Evolutionary conservation across 2,329 filamentous ascomycete genomes (phyloP), one percentile per base, ranked within the genome.

Genomic region (Ascosphaera apis): DNA sequence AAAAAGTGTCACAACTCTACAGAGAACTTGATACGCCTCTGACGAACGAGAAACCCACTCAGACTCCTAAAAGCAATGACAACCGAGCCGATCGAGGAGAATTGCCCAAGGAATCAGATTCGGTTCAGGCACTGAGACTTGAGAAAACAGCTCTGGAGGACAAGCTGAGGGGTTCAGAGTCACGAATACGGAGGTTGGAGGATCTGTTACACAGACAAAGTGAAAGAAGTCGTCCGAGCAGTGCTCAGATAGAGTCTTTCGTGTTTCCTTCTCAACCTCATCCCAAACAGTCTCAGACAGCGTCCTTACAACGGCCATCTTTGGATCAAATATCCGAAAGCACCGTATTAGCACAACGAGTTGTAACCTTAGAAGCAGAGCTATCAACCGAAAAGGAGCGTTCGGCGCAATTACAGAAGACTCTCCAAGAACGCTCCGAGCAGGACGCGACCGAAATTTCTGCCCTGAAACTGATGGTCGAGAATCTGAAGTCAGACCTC

Each of bases 131-230:
- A 43, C 55, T 95, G n/a, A 79, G 79, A 50, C 79, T 82, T 12
- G 83, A 92, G 40, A 93, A 91, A 47, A 55, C 61, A 2, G 78
- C 72, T 46, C 55, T 80, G 4, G 76, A 83, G 48, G 76, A 67
- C 47, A 79, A 73, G 48, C 56, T 86, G 16, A 80, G 69, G 54
- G 80, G 77, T n/a, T 78, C 80, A 2, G 79, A 88, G 51, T 93
- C 84, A 49, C 74, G 88, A 17, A 77, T 98, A 12, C 72, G 86
- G 25, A 80, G 88, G 42, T 62, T 98, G 1, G 88, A 98, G 56
- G 86, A 93, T 50, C 60, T 98, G 9, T 63, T 95, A 11, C 88
- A 98, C 56, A 72, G 84, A 39, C 83, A 92, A 46, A 70, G 62
- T 34, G 65, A 72, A 36, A 49, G 66, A 34, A 61, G 60, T 40